A percentile compares a stretch with the other conserved stretches of the same genome.
Conservation (phyloP, 148 eudicot species). For the Heliosperma pusillum region DNA sequence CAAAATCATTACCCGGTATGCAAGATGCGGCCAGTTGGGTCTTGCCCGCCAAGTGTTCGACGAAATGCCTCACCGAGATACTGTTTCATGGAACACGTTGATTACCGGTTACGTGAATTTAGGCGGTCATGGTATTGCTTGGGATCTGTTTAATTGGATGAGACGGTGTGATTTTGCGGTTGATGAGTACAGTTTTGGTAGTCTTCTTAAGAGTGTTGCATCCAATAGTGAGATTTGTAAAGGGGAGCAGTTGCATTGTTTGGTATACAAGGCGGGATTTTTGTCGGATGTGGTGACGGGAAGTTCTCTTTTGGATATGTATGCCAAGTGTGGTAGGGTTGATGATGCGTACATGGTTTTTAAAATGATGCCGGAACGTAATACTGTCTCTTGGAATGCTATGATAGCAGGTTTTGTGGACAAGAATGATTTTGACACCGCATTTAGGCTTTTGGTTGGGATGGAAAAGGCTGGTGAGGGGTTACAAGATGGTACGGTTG, state of each 20-base stretch:
- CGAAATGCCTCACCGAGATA: constrained; percentile 58
- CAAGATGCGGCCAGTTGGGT: constrained; percentile 34
- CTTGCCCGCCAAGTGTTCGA: constrained; percentile 60
- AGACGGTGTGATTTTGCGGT: constrained; percentile 33
- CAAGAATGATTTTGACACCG: constrained; percentile 28
- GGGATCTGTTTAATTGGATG: constrained; percentile 47
- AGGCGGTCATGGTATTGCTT: constrained; percentile 34
- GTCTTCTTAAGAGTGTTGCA: constrained; percentile 63
- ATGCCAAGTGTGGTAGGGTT: constrained; percentile 57
- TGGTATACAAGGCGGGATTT: constrained; percentile 45
- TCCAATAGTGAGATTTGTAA: constrained; percentile 23
- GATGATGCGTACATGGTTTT: constrained; percentile 56
- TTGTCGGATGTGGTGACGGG: constrained; percentile 41
- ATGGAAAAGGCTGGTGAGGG: constrained; percentile 50
- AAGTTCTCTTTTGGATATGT: constrained; percentile 78
- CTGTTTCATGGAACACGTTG: constrained; percentile 63
- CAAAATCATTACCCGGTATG: constrained; percentile 36
- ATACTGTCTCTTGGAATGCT: constrained; percentile 71
- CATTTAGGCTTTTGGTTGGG: constrained; percentile 36
- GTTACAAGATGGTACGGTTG: constrained; percentile 61
- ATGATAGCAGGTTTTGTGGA: constrained; percentile 64
- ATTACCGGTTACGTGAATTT: constrained; percentile 52
- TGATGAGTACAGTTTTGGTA: constrained; percentile 62
- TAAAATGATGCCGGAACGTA: constrained; percentile 37
- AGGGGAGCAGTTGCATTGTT: constrained; percentile 57